Percentiles rank a stretch among this genome's conserved stretches.
Evolutionary conservation across 805 yeast species (phyloP).

Genomic region (Vanderwaltozyma verrucispora): DNA sequence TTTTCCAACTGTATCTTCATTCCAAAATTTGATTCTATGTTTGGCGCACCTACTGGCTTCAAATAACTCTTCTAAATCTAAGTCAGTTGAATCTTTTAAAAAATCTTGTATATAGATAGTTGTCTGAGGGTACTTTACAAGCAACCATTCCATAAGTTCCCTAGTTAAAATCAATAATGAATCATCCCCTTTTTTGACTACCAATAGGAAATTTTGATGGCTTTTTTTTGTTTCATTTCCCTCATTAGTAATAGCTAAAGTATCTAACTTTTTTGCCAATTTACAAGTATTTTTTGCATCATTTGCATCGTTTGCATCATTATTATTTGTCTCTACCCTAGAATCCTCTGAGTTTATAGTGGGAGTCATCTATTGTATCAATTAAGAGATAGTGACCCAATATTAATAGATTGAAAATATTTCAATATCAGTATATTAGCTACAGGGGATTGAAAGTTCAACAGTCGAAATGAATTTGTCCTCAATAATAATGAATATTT

Average conservation of each 20-base stretch:
- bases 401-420: too few species aligned
- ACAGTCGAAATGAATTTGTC: too few species aligned
- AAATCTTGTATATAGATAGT: slow-evolving; percentile 65
- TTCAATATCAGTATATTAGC: too few species aligned
- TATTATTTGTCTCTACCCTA: not conserved
- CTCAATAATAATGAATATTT: too few species aligned
- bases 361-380: too few species aligned
- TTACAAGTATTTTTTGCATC: too few species aligned
- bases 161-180: slow-evolving; percentile 61
- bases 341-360: too few species aligned
- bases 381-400: too few species aligned
- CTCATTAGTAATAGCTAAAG: not conserved
- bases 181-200: slow-evolving; percentile 47
- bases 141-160: slow-evolving; percentile 66
- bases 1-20: slow-evolving; percentile 38
- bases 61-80: slow-evolving; percentile 44
- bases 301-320: not conserved
- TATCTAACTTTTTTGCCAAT: not conserved
- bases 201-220: not conserved
- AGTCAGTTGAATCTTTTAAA: slow-evolving; percentile 48
- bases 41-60: slow-evolving; percentile 34
- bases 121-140: slow-evolving; percentile 30
- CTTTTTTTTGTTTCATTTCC: not conserved
- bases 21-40: slow-evolving; percentile 53
- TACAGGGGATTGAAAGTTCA: too few species aligned